Evolutionary conservation across 2,329 filamentous ascomycete genomes (phyloP).

Genomic region (Botrytis medusae): DNA sequence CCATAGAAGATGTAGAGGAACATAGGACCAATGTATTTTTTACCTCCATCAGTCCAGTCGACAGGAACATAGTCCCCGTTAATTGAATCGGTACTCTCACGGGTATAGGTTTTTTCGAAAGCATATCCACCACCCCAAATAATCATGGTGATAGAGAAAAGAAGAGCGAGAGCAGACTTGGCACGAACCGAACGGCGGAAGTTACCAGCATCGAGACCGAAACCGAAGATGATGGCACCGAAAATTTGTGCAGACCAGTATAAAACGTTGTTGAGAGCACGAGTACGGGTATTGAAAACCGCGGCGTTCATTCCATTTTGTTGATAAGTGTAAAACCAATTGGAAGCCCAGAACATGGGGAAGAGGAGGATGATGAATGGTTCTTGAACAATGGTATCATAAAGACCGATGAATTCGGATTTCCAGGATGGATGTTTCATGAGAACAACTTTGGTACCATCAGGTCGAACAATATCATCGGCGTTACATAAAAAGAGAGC

Average conservation of each 20-base stretch:
- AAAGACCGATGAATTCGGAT: slow-evolving; percentile 74
- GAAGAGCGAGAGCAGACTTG: slow-evolving; percentile 57
- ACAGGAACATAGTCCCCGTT: slow-evolving; percentile 28
- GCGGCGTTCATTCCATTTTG: slow-evolving; percentile 71
- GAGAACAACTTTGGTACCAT: slow-evolving; percentile 77
- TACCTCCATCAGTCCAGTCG: slow-evolving; percentile 66
- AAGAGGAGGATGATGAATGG: slow-evolving; percentile 74
- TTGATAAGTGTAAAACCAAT: slow-evolving; percentile 80
- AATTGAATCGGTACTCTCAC: slow-evolving; percentile 39
- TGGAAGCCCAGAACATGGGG: slow-evolving; percentile 78
- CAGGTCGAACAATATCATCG: slow-evolving; percentile 68
- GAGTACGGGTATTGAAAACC: slow-evolving; percentile 71
- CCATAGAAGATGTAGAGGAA: slow-evolving; percentile 91
- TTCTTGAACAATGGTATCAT: slow-evolving; percentile 68
- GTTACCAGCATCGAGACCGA: slow-evolving; percentile 60
- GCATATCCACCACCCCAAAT: slow-evolving; percentile 84
- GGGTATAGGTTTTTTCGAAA: slow-evolving; percentile 66
- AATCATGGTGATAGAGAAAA: slow-evolving; percentile 70
- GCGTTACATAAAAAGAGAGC: slow-evolving; percentile 71
- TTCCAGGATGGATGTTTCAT: slow-evolving; percentile 91
- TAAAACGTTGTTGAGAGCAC: slow-evolving; percentile 74
- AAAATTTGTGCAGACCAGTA: slow-evolving; percentile 80
- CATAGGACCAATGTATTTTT: slow-evolving; percentile 71
- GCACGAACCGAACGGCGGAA: slow-evolving; percentile 67
- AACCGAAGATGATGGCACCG: slow-evolving; percentile 72